A percentile compares a stretch with the other conserved stretches of the same genome.
phyloP scores from a whole-genome alignment of 495 filamentous ascomycete species.

The Hypoxylon fragiforme region DNA sequence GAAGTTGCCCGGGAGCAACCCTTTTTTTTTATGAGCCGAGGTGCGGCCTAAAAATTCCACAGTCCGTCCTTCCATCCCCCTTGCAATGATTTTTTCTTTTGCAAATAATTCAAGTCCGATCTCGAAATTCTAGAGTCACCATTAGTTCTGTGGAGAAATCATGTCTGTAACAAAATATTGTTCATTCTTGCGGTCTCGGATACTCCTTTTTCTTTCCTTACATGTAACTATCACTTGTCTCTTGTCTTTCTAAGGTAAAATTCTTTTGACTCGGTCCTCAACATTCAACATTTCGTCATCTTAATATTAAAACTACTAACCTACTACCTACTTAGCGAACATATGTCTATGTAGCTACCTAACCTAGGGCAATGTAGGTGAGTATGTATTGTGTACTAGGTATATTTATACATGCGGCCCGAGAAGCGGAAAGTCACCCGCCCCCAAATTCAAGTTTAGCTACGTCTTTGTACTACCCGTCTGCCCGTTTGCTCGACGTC shows the following conservation, averaged over 20 bases:
- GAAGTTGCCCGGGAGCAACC: too few species aligned
- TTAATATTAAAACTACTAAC: neutral
- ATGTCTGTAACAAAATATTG: neutral
- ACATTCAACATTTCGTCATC: too few species aligned
- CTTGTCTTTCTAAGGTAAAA: too few species aligned
- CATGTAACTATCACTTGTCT: too few species aligned
- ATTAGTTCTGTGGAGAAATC: neutral
- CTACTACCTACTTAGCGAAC: neutral
- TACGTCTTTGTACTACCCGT: too few species aligned
- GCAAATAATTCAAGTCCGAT: neutral
- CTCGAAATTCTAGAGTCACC: neutral
- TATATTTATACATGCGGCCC: conserved; percentile 6
- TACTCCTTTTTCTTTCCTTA: conserved; percentile 5
- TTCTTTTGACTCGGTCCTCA: too few species aligned
- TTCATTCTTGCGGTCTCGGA: conserved; percentile 25
- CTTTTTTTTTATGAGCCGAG: conserved; percentile 15
- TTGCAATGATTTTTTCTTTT: conserved; percentile 9
- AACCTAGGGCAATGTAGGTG: too few species aligned
- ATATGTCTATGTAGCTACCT: neutral
- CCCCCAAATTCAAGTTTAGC: neutral
- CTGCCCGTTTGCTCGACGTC: conserved; percentile 14
- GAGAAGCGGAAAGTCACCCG: conserved; percentile 23
- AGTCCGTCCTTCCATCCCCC: conserved; percentile 1
- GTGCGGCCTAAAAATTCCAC: conserved; percentile 38
- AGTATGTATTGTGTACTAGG: too few species aligned